Base-by-base conservation (phyloP, 2,329 filamentous ascomycete species). In the Colletotrichum paranaense region DNA sequence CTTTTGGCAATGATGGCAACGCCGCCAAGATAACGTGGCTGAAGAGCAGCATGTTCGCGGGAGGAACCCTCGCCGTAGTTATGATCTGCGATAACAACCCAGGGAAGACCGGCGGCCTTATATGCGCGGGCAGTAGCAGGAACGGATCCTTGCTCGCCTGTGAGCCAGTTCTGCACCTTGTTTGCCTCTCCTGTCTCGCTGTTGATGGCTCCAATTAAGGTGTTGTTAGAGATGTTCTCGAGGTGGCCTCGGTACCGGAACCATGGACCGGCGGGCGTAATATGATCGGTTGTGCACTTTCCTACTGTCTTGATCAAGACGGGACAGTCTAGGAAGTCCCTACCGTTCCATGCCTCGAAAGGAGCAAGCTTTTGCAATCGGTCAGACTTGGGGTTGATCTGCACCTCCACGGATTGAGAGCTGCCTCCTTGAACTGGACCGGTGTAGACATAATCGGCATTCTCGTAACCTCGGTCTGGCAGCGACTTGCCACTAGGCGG, bases 21-120 rank as follows among this genome's bases (percentile, higher is more conserved):
- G 83, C 93, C 94, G 78, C 94, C 94, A 77, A 97, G 89, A 86
- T 95, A 94, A 81, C 94, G 88, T 78, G 94, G 94, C 87, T 97
- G 93, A 75, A 96, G 90, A 80, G 94, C 94, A 78, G 94, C 94
- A 83, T 96, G 94, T 86, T 97, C 94, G 87, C 94, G 92, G 74
- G 94, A 95, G 78, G 89, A 92, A 76, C 94, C 94, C 85, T 96
- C 94, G 79, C 94, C 94, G 86, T 96, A 97, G 86, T 95, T 82
- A n/a, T 69, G 72, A 35, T 79, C 75, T 12, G 79, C 77, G 35
- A 81, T 73, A 49, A 80, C 63, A 69, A 80, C 70, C 77, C 81
- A 32, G 55, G 73, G n/a, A 72, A 72, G 16, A 75, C 26, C 32
- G 0, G 64, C 64, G 3, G 38, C 64, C 90, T 94, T 94, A 88